Conservation (phyloP, 176 grass and related monocot genomes). For the Dendrocalamus sinicus region DNA sequence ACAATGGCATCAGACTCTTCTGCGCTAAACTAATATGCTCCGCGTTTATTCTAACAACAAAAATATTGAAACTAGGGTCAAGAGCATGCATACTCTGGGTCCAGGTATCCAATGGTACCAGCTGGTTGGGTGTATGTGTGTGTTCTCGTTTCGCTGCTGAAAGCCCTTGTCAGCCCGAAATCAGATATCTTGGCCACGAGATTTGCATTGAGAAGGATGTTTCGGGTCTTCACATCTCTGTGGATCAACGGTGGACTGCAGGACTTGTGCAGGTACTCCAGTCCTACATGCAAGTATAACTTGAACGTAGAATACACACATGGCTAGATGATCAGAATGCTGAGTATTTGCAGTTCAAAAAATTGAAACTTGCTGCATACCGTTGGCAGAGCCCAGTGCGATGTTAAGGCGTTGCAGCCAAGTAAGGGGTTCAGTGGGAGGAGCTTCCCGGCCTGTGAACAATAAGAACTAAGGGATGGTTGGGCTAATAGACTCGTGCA, state of each 20-base stretch:
- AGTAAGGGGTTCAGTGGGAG: constrained; percentile 3
- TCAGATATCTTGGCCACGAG: constrained; percentile 23
- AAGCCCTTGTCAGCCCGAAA: constrained; percentile 37
- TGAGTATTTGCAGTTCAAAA: neutral
- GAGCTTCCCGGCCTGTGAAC: neutral
- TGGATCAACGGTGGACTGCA: constrained; percentile 33
- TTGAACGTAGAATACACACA: neutral
- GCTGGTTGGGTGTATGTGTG: neutral
- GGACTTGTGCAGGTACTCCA: constrained; percentile 43
- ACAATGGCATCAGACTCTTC: neutral
- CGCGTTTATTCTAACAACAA: neutral
- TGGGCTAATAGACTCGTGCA: too few relatives aligned
- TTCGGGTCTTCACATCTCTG: constrained; percentile 35
- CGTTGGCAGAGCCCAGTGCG: constrained; percentile 22
- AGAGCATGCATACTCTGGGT: constrained; percentile 36
- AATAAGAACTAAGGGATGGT: neutral
- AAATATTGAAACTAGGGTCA: neutral
- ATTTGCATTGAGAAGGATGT: constrained; percentile 34
- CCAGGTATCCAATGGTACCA: constrained; percentile 29
- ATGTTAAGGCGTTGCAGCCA: constrained; percentile 43
- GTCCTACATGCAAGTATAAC: constrained; percentile 1
- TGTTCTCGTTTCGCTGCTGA: constrained; percentile 1
- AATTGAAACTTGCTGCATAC: constrained; percentile 2
- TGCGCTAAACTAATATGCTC: neutral
- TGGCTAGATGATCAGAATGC: too few relatives aligned